These are phyloP conservation scores for Sordariomycetes sp. DNA, from an alignment of 2,329 filamentous ascomycete genomes.

Conservation along the genomic window DNA sequence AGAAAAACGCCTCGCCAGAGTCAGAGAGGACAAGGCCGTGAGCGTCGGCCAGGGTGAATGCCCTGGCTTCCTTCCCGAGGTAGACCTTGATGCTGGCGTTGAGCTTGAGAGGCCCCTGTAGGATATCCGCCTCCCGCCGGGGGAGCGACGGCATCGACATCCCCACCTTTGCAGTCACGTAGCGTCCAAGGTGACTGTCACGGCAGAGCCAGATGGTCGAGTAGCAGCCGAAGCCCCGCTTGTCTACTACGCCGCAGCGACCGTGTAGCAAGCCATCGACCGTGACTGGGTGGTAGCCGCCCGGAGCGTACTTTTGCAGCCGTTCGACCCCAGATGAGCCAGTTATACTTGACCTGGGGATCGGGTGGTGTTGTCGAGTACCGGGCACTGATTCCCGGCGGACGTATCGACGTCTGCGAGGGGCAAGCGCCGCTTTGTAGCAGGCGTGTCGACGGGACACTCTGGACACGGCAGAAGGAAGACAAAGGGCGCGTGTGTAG, in stretches of 20 bases:
- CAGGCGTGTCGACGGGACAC: neutral
- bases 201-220: constrained; percentile 25
- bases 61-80: neutral
- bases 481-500: neutral
- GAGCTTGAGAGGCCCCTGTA: neutral
- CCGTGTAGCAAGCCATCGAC: neutral
- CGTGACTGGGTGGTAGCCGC: neutral
- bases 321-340: neutral
- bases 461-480: neutral
- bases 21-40: too few relatives aligned
- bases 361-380: neutral
- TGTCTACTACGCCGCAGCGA: constrained; percentile 6
- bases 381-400: neutral
- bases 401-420: constrained; percentile 2
- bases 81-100: neutral
- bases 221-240: constrained; percentile 22
- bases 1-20: too few relatives aligned
- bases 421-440: constrained; percentile 10
- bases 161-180: constrained; percentile 17
- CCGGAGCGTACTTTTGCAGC: neutral
- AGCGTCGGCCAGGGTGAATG: too few relatives aligned
- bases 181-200: constrained; percentile 13
- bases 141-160: neutral
- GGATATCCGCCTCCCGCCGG: neutral
- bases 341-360: neutral